Conservation (phyloP, 1,284 basidiomycete genomes). For the Inonotus obliquus region DNA sequence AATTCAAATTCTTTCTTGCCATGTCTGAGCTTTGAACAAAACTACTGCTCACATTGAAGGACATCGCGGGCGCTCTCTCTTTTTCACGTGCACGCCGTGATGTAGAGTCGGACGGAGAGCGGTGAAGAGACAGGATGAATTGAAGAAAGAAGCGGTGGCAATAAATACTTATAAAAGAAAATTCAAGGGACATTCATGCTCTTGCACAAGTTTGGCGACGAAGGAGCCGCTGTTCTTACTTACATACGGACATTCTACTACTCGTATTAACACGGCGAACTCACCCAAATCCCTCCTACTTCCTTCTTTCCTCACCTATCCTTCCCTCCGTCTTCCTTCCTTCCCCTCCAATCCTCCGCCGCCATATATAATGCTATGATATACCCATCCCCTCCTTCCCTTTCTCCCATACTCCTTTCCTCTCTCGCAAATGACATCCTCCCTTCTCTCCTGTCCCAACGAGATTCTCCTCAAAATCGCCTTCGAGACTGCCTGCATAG, state of each 20-base stretch:
- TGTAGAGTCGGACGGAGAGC: no score
- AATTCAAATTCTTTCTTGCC: neutral
- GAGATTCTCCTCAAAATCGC: constrained; percentile 59
- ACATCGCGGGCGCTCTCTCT: no score
- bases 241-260: neutral
- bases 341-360: neutral
- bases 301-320: neutral
- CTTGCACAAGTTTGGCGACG: neutral
- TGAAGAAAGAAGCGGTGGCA: neutral
- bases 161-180: neutral
- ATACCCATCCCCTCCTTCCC: constrained; percentile 2
- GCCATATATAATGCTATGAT: constrained; percentile 6
- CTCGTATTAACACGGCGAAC: neutral
- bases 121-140: no score
- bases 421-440: constrained; percentile 9
- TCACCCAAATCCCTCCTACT: neutral
- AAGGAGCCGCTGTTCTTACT: neutral
- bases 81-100: no score
- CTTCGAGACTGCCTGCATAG: constrained; percentile 39
- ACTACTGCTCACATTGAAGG: no score
- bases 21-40: neutral
- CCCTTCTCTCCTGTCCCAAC: constrained; percentile 44
- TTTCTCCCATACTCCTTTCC: neutral
- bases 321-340: neutral
- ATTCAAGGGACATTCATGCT: no score